Base-by-base conservation (phyloP, 805 yeast species). In the Brettanomyces bruxellensis region DNA sequence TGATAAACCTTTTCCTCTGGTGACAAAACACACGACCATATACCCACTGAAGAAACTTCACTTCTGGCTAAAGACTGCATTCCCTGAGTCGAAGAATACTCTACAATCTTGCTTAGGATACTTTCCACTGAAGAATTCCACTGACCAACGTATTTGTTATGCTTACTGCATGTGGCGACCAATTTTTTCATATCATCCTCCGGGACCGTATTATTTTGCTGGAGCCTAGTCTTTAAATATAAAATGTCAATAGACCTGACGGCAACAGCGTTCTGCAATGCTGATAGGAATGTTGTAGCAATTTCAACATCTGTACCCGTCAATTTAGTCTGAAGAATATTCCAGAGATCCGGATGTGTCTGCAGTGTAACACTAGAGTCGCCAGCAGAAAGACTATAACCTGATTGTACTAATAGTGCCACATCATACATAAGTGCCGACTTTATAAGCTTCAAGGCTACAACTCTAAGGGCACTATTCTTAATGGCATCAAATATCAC, bases 1-100 rank as follows among this genome's bases (percentile, higher is more conserved):
- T 86, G 88, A 49, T 81, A 83, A 3, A 83, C 62, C 14, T 64
- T 66, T 23, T 68, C 68, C 43, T 75, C 69, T 0, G 89, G 78
- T 0, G 90, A 78, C 46, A 87, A 77, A 3, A 86, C 66, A 57
- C 86, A 79, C 1, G 88, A 73, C 86, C 95, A 84, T 47, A 85
- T 72, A 0, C 90, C 84, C n/a, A 61, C 58, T 42, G 83, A 67
- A 4, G 79, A 72, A 3, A 64, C 60, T n/a, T 62, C 55, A 49
- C 71, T 65, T 0, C 59, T 53, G 4, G 79, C 54, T n/a, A 78
- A 62, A 30, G 54, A 49, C 34, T 68, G 66, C 40, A 62, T 44
- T 5, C 43, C 48, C 6, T 48, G 37, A 2, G 49, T 45, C 12
- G 47, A 53, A 22, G 50, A 53, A 39, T 52, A 51, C 46, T 64